Base-by-base conservation (phyloP, 2,329 filamentous ascomycete species). In the Cladobotryum protrusum region DNA sequence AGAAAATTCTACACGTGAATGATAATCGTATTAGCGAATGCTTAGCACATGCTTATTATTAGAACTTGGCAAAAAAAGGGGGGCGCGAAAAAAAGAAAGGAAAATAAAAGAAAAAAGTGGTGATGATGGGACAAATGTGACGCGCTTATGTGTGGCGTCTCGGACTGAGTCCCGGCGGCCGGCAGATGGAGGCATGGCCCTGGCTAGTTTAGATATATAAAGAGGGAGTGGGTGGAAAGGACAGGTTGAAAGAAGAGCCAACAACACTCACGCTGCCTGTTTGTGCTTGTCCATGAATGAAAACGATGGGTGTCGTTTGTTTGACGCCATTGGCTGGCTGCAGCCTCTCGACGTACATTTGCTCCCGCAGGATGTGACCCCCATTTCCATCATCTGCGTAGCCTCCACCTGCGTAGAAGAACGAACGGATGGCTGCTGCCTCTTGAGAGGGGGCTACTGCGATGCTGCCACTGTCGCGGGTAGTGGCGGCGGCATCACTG, bases 321-420 rank as follows among this genome's bases (percentile, higher is more conserved):
- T 45, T 56, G 32, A 51, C 57, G 33, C 59, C 60, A 11, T 39
- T 17, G 15, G 57, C 52, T 13, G 74, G 72, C 6, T 57, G 55
- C 14, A 78, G 64, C 49, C 67, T 67, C 63, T 80, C 77, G 24
- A 79, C 74, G 55, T 80, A 79, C 67, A 79, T 76, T 63, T 80
- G 77, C 47, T 69, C 68, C 24, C 61, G 60, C 18, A 63, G 57
- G 39, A 63, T 57, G 52, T 69, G 62, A 4, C 56, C 61, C 2
- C 64, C 64, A 2, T 56, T 48, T 12, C 55, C 59, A 43, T 66
- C 57, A 24, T 57, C 40, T 32, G 59, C 62, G 54, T 71, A 72
- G 3, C 57, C 51, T 5, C 69, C 70, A 32, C 68, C 69, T 6
- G 65, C 59, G 49, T 68, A 71, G 57, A 71, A 69, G 51, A 57